A percentile compares a stretch with the other conserved stretches of the same genome.
These are phyloP conservation scores for Erythrophleum fordii DNA, from an alignment of 306 rosid species.

Conservation along the genomic window DNA sequence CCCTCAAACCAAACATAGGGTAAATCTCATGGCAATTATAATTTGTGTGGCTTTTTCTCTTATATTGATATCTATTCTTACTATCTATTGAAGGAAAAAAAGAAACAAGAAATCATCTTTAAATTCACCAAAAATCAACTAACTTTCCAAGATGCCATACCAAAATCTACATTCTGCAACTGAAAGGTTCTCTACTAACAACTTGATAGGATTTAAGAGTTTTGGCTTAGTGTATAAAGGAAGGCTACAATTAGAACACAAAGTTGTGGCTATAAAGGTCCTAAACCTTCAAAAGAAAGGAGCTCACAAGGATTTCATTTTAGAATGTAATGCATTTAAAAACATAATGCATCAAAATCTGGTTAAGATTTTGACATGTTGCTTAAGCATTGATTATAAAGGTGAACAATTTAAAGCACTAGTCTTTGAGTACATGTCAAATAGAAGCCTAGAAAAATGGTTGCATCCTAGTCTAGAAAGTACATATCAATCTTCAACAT, in stretches of 20 bases:
- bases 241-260: background rate
- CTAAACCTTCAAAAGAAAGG: background rate
- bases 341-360: conserved; percentile 31
- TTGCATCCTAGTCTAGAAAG: background rate
- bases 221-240: background rate
- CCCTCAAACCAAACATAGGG: no score
- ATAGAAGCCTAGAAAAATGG: background rate
- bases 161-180: background rate
- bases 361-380: background rate
- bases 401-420: background rate
- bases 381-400: background rate
- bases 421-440: background rate
- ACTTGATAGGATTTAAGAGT: background rate
- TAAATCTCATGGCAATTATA: background rate
- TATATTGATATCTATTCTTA: background rate
- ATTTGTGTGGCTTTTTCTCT: background rate
- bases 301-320: conserved; percentile 7
- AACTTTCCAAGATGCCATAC: background rate
- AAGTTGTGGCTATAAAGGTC: background rate
- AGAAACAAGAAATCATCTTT: background rate
- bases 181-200: background rate
- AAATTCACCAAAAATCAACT: background rate
- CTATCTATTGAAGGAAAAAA: background rate
- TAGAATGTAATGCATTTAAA: conserved; percentile 35
- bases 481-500: background rate